Evolutionary conservation across 257 asterid species (phyloP), one percentile per base, ranked within the genome.

Genomic region (Solanum paucissectum): DNA sequence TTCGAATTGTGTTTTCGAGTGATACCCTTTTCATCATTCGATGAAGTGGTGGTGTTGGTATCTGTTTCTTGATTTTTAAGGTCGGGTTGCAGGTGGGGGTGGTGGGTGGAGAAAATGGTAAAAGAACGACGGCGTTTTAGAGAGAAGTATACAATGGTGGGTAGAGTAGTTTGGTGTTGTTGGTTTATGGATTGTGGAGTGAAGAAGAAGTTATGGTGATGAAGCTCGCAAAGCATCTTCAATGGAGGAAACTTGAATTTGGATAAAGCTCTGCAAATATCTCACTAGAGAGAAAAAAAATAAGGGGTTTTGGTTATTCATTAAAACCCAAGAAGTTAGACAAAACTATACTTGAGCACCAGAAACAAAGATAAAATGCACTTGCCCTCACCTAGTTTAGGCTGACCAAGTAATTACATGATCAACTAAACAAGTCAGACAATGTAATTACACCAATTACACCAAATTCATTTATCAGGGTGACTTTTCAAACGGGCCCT

Each of bases 1-100:
- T 91, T 93, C 66, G 98, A 93, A 91, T 95, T 95, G 94, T 95
- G 99, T 18, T 94, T 94, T 16, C 98, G 93, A 83, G 86, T 90
- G 88, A 52, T 8, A 83, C 46, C 84, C 34, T 64, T 90, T 75
- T 87, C 93, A 79, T 36, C 86, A 85, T 85, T 86, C 7, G 87
- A 84, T 8, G 60, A 9, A 40, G 66, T 36, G 87, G 66, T 9
- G 52, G 85, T 66, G 62, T 74, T 87, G 88, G 90, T 62, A 82
- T 83, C 76, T 87, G 90, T 85, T 37, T 92, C 92, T 34, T 87
- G 90, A 92, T n/a, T 23, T 29, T 89, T 90, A 29, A 46, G 42
- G 85, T 46, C 40, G 66, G 85, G 85, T 83, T 90, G 90, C 5
- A 77, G 91, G 92, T 49, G 84, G 82, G 88, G 90, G 2, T 83